Evolutionary conservation across 345 rosid genomes (phyloP).

Genomic region (Eucalyptus leucophloia): DNA sequence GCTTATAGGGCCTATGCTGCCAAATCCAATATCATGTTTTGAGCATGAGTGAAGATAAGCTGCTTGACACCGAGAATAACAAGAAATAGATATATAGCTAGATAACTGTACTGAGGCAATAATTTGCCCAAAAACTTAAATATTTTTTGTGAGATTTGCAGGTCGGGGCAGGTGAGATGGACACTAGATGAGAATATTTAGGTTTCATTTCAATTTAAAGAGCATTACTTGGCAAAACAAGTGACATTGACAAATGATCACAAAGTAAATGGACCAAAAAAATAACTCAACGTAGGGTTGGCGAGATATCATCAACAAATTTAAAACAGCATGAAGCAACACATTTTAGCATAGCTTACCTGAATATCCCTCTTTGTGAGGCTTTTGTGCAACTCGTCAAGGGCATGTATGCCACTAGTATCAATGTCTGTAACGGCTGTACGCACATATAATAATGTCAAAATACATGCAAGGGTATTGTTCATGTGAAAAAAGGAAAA

Average conservation of each 20-base stretch:
- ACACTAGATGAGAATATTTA: background rate
- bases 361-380: slow-evolving; percentile 49
- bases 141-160: background rate
- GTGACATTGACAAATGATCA: background rate
- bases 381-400: slow-evolving; percentile 51
- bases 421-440: slow-evolving; percentile 84
- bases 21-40: background rate
- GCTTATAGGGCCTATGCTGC: background rate
- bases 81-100: background rate
- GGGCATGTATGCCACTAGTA: slow-evolving; percentile 76
- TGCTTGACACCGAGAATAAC: background rate
- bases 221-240: background rate
- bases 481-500: background rate
- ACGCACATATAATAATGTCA: background rate
- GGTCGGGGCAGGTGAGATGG: background rate
- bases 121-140: background rate
- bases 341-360: slow-evolving; percentile 8
- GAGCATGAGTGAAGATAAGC: background rate
- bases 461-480: background rate
- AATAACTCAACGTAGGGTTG: background rate
- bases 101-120: background rate
- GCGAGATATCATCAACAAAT: background rate
- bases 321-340: background rate
- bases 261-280: no score
- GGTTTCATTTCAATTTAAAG: background rate